These are phyloP conservation scores for Aureobasidium sp. DNA, from an alignment of 2,329 filamentous ascomycete genomes.

Conservation along the genomic window DNA sequence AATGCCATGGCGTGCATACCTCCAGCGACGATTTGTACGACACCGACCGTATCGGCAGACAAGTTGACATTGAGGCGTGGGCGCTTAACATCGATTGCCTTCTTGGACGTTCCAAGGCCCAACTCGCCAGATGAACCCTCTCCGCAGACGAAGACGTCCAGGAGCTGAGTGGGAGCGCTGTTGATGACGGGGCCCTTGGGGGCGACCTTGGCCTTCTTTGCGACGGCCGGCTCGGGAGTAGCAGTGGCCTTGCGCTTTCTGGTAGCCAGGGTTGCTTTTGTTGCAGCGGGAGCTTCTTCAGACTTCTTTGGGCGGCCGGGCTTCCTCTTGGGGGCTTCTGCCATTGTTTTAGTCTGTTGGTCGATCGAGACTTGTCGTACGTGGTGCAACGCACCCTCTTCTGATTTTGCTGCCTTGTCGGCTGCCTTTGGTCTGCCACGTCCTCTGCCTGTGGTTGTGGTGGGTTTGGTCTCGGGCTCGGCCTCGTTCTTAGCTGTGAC, in stretches of 20 bases:
- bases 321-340: constrained; percentile 13
- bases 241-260: constrained; percentile 18
- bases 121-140: constrained; percentile 76
- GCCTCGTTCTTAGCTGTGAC: constrained; percentile 16
- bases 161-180: constrained; percentile 49
- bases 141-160: constrained; percentile 74
- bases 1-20: constrained; percentile 75
- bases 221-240: constrained; percentile 16
- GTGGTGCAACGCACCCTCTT: constrained; percentile 11
- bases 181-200: constrained; percentile 45
- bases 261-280: constrained; percentile 13
- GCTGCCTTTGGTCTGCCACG: constrained; percentile 13
- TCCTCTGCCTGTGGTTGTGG: constrained; percentile 13
- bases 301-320: constrained; percentile 10
- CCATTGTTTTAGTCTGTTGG: constrained; percentile 12
- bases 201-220: constrained; percentile 18
- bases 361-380: constrained; percentile 6
- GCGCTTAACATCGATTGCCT: constrained; percentile 62
- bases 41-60: constrained; percentile 46
- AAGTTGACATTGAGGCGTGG: constrained; percentile 63
- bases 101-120: constrained; percentile 60
- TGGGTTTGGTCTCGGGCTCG: constrained; percentile 12
- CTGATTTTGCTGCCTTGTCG: constrained; percentile 12
- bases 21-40: constrained; percentile 68
- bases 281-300: constrained; percentile 11